phyloP scores from a whole-genome alignment of 441 rosid genomes.

The Kokia cookei region DNA sequence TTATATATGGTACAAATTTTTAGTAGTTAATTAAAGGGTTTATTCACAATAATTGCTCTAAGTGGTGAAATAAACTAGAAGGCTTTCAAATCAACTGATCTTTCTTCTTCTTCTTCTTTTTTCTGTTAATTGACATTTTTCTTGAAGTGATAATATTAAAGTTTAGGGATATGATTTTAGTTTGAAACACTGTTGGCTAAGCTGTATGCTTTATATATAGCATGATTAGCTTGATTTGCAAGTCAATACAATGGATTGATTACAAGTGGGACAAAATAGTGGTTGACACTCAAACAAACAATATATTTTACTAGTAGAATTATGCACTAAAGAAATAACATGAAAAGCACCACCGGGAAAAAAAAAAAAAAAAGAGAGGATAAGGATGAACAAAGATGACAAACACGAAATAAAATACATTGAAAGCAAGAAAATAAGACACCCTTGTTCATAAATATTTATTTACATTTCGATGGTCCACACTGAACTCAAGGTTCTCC shows the following conservation, averaged over 20 bases:
- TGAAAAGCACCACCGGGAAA: background rate
- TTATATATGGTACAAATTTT: too few relatives aligned
- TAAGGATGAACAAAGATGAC: background rate
- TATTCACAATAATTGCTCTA: too few relatives aligned
- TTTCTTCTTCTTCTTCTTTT: too few relatives aligned
- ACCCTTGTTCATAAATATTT: constrained; percentile 8
- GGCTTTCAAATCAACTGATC: too few relatives aligned
- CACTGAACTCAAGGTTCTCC: background rate
- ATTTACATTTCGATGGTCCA: constrained; percentile 35
- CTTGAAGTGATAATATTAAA: background rate
- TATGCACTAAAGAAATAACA: background rate
- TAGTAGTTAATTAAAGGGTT: too few relatives aligned
- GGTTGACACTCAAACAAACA: background rate
- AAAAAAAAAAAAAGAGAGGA: background rate
- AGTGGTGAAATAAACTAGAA: too few relatives aligned
- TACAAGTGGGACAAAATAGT: background rate
- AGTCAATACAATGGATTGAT: background rate
- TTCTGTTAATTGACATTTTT: too few relatives aligned
- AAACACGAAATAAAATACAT: constrained; percentile 9
- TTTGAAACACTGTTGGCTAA: background rate
- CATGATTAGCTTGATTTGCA: background rate
- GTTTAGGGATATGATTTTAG: background rate
- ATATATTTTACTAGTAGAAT: background rate
- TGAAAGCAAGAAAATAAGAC: background rate
- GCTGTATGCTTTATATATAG: too few relatives aligned